Percentiles rank a stretch among this genome's conserved stretches.
Conservation (phyloP, 176 grass and related monocot species). For the Guadua angustifolia region DNA sequence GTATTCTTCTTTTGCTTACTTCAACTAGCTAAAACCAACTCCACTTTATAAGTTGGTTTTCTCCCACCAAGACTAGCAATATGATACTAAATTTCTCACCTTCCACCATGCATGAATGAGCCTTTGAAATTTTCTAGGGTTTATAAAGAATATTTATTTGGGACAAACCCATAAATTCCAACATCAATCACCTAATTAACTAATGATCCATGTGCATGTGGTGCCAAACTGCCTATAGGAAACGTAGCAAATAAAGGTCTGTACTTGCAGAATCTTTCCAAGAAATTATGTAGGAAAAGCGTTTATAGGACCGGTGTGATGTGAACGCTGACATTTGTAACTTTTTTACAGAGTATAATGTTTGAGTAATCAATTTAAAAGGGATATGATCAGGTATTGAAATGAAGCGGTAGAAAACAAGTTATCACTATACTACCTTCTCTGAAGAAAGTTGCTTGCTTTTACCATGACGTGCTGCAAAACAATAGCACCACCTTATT, state of each 20-base stretch:
- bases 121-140: too few relatives aligned
- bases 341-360: background rate
- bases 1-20: too few relatives aligned
- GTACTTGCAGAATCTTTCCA: conserved; percentile 53
- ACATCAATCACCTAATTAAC: conserved; percentile 14
- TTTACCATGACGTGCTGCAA: conserved; percentile 2
- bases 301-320: background rate
- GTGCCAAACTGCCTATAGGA: conserved; percentile 53
- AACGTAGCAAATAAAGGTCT: conserved; percentile 40
- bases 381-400: background rate
- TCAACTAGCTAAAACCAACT: too few relatives aligned
- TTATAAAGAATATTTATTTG: too few relatives aligned
- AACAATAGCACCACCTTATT: too few relatives aligned
- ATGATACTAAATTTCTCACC: too few relatives aligned
- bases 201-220: conserved; percentile 30
- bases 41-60: too few relatives aligned
- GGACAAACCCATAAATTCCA: too few relatives aligned
- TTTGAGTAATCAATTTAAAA: background rate
- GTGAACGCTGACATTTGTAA: background rate
- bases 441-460: background rate
- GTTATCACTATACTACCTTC: background rate
- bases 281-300: background rate
- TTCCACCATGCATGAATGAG: too few relatives aligned
- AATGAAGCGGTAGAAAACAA: background rate
- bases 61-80: too few relatives aligned